Percentiles rank a stretch among this genome's conserved stretches.
Conservation (phyloP, 305 asterid species). For the Ilex paraguariensis region DNA sequence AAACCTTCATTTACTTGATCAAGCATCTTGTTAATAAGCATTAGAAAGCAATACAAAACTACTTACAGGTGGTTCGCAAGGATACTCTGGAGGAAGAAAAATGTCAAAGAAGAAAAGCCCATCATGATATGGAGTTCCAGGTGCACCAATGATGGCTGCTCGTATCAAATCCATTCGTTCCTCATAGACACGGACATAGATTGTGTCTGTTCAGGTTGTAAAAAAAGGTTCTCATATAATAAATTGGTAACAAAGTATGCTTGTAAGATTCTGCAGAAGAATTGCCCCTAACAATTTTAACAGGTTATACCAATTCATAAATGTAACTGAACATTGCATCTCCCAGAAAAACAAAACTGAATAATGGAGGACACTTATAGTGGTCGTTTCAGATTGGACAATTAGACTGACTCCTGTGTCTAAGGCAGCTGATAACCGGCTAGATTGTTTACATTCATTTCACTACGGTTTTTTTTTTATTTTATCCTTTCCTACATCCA, state of each 20-base stretch:
- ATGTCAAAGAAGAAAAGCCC: constrained; percentile 85
- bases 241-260: neutral
- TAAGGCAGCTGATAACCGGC: too few relatives aligned
- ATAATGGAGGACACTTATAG: too few relatives aligned
- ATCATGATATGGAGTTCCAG: constrained; percentile 92
- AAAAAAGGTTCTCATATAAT: constrained; percentile 2
- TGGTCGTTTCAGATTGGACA: too few relatives aligned
- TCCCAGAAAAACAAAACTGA: too few relatives aligned
- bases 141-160: constrained; percentile 69
- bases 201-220: constrained; percentile 44
- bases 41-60: constrained; percentile 1
- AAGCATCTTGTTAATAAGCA: constrained; percentile 2
- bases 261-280: too few relatives aligned
- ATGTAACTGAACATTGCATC: too few relatives aligned
- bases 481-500: too few relatives aligned
- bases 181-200: constrained; percentile 74
- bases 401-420: too few relatives aligned
- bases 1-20: constrained; percentile 7
- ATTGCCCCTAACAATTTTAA: too few relatives aligned
- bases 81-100: constrained; percentile 75
- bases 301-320: too few relatives aligned
- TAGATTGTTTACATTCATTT: too few relatives aligned
- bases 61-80: constrained; percentile 91
- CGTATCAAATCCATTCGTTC: constrained; percentile 78
- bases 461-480: too few relatives aligned